phyloP scores from a whole-genome alignment of 768 basidiomycete species.

The Lyophyllum shimeji region DNA sequence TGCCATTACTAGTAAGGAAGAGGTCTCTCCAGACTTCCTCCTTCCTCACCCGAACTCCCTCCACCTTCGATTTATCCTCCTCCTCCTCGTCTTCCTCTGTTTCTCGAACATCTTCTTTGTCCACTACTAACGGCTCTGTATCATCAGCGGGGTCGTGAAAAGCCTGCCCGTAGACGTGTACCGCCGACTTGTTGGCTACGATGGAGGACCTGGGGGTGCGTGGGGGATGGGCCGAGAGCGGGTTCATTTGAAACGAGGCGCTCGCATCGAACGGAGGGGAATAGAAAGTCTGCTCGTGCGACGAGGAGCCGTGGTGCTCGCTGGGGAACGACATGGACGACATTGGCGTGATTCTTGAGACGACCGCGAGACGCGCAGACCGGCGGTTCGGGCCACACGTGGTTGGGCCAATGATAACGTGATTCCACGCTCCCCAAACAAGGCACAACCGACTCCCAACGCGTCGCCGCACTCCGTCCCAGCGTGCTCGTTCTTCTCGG shows the following conservation, averaged over 20 bases:
- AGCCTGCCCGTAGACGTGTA: slow-evolving; percentile 38
- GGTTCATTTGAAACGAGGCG: slow-evolving; percentile 78
- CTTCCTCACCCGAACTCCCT: slow-evolving; percentile 46
- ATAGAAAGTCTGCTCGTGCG: slow-evolving; percentile 52
- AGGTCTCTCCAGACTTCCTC: slow-evolving; percentile 84
- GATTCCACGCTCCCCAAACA: slow-evolving; percentile 17
- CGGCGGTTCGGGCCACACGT: slow-evolving; percentile 17
- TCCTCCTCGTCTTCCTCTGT: slow-evolving; percentile 46
- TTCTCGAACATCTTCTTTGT: slow-evolving; percentile 37
- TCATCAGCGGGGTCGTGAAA: slow-evolving; percentile 47
- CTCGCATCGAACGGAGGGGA: slow-evolving; percentile 57
- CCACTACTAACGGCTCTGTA: slow-evolving; percentile 30
- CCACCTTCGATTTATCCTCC: slow-evolving; percentile 37
- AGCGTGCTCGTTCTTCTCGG: not conserved
- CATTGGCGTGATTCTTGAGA: slow-evolving; percentile 42
- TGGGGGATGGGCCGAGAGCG: slow-evolving; percentile 75
- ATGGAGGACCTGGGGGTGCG: slow-evolving; percentile 68
- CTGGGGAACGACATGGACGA: slow-evolving; percentile 67
- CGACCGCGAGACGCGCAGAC: not conserved
- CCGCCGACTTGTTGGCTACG: slow-evolving; percentile 30
- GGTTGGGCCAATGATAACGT: slow-evolving; percentile 15
- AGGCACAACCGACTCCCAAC: slow-evolving; percentile 6
- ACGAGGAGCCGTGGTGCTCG: slow-evolving; percentile 38
- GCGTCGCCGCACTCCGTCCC: slow-evolving; percentile 10
- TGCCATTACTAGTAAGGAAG: slow-evolving; percentile 71